Evolutionary conservation across 768 basidiomycete species (phyloP).

Genomic region (Xanthoconium purpureum): DNA sequence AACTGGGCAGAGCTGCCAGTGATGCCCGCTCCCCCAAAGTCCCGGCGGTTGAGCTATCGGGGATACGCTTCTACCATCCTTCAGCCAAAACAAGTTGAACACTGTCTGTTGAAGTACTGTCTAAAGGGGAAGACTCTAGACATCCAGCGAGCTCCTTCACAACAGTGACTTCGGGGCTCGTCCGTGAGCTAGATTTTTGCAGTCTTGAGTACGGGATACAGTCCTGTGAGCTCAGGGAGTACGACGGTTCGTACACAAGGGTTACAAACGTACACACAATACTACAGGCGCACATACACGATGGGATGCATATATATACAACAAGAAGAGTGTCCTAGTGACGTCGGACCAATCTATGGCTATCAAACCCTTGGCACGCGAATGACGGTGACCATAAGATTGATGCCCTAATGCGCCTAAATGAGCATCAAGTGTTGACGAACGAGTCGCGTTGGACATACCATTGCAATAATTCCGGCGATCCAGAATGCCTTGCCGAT

Average conservation of each 20-base stretch:
- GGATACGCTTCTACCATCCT: no score
- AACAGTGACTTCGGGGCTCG: no score
- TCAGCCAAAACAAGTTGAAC: no score
- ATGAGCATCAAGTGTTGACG: background rate
- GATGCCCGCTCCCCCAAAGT: no score
- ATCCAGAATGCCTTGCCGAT: constrained; percentile 37
- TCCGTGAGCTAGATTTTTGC: no score
- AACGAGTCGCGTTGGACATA: constrained; percentile 1
- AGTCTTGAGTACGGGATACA: background rate
- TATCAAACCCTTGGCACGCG: constrained; percentile 9
- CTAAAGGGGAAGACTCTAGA: no score
- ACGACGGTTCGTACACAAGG: background rate
- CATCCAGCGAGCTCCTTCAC: no score
- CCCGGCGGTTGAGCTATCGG: no score
- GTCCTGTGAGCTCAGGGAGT: background rate
- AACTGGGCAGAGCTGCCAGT: no score
- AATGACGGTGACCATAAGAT: constrained; percentile 1
- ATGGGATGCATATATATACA: background rate
- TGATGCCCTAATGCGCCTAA: background rate
- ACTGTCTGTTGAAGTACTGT: no score
- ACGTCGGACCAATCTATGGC: background rate
- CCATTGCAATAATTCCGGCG: constrained; percentile 41
- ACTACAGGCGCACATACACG: background rate
- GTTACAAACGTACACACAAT: background rate
- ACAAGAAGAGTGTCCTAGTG: no score